Conservation (phyloP, 2,329 filamentous ascomycete species). For the Leptographium procerum region DNA sequence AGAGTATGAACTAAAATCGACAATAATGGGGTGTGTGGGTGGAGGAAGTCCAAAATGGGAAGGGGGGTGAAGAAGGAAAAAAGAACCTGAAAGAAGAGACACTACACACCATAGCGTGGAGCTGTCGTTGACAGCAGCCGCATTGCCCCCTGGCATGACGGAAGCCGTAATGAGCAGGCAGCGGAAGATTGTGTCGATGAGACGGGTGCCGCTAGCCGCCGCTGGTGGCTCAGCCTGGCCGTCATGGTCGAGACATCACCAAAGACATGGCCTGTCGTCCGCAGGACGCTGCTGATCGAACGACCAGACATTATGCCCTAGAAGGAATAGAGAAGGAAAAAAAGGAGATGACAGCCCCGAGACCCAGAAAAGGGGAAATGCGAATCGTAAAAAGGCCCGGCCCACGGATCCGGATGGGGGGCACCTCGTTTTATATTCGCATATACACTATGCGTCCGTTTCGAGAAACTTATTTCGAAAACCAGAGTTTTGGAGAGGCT, state of each 20-base stretch:
- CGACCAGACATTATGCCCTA: conserved; percentile 9
- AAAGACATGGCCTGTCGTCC: conserved; percentile 1
- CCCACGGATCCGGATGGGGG: neutral
- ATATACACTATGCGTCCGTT: neutral
- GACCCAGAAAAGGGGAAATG: neutral
- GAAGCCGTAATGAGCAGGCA: neutral
- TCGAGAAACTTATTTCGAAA: neutral
- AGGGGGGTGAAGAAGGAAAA: neutral
- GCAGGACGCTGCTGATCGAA: conserved; percentile 11
- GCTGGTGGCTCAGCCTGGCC: neutral
- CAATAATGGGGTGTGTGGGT: neutral
- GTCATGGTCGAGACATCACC: neutral
- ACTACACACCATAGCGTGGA: conserved; percentile 8
- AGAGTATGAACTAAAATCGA: too few species aligned
- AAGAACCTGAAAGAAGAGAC: neutral
- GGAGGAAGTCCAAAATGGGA: neutral
- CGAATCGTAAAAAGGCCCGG: neutral
- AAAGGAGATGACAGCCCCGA: neutral
- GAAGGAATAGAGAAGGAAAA: neutral
- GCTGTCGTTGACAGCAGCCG: conserved; percentile 11
- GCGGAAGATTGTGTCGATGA: neutral
- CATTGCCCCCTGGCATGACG: conserved; percentile 1
- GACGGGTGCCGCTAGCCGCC: neutral
- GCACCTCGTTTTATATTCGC: neutral
- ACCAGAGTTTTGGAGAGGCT: neutral